phyloP scores from a whole-genome alignment of 1,284 basidiomycete genomes.

The Naganishia liquefaciens region DNA sequence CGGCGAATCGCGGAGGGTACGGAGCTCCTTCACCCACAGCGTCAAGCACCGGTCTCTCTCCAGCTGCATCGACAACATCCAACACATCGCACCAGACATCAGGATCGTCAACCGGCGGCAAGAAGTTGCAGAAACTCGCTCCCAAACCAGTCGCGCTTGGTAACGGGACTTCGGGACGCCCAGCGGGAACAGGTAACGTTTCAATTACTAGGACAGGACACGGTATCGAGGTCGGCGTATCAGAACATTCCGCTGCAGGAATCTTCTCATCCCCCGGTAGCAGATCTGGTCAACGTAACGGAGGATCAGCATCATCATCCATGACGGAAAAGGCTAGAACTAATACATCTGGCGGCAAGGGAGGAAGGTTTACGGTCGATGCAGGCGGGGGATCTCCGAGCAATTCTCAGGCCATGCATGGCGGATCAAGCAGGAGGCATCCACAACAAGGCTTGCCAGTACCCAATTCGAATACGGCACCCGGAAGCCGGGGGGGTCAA shows the following conservation, averaged over 20 bases:
- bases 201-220: slow-evolving; percentile 14
- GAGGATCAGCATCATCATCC: slow-evolving; percentile 5
- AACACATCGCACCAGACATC: slow-evolving; percentile 15
- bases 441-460: neutral
- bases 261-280: neutral
- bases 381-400: slow-evolving; percentile 6
- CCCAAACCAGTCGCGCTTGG: slow-evolving; percentile 22
- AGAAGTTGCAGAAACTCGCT: slow-evolving; percentile 28
- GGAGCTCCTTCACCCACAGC: slow-evolving; percentile 6
- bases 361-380: slow-evolving; percentile 24
- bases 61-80: slow-evolving; percentile 24
- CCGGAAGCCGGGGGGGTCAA: neutral
- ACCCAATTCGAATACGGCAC: neutral
- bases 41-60: slow-evolving; percentile 25
- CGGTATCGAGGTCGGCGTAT: slow-evolving; percentile 20
- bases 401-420: neutral
- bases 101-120: slow-evolving; percentile 12
- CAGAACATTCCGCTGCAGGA: neutral
- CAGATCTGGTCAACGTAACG: slow-evolving; percentile 1
- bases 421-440: neutral
- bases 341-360: slow-evolving; percentile 17
- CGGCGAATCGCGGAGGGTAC: slow-evolving; percentile 25
- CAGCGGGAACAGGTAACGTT: slow-evolving; percentile 20
- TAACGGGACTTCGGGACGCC: neutral
- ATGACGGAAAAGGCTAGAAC: slow-evolving; percentile 22